Conservation (phyloP, 2,329 filamentous ascomycete species). For the Aspergillus fischeri region DNA sequence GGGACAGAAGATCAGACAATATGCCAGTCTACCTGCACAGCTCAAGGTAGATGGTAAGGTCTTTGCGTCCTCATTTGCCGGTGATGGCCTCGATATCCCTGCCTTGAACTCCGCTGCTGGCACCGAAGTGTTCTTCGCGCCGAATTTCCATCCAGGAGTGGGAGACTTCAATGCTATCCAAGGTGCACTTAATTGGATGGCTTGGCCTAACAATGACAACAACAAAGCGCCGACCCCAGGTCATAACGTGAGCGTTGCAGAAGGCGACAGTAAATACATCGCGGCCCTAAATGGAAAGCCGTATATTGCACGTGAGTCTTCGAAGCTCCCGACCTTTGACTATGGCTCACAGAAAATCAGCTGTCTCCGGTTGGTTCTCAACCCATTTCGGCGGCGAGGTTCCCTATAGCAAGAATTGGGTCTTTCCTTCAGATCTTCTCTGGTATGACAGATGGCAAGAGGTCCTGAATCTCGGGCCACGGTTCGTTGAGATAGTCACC, state of each 20-base stretch:
- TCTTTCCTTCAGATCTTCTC: conserved; percentile 43
- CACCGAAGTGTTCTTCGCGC: conserved; percentile 46
- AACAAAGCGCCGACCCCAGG: conserved; percentile 48
- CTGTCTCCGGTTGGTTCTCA: conserved; percentile 50
- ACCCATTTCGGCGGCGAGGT: conserved; percentile 47
- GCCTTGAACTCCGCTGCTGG: conserved; percentile 43
- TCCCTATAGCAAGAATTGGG: conserved; percentile 51
- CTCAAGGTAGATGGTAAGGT: conserved; percentile 48
- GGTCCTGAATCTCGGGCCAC: conserved; percentile 43
- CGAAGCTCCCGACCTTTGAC: not conserved
- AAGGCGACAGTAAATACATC: conserved; percentile 34
- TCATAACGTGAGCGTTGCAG: conserved; percentile 38
- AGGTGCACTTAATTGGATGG: conserved; percentile 43
- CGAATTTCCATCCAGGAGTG: conserved; percentile 47
- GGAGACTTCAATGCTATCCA: conserved; percentile 38
- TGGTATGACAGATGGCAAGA: conserved; percentile 44
- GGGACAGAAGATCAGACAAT: conserved; percentile 46
- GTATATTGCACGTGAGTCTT: conserved; percentile 46
- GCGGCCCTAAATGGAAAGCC: conserved; percentile 36
- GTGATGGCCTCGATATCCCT: conserved; percentile 44
- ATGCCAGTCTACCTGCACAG: conserved; percentile 43
- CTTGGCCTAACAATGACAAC: conserved; percentile 41
- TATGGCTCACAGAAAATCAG: conserved; percentile 13
- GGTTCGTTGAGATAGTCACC: conserved; percentile 47
- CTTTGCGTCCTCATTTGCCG: conserved; percentile 53